Evolutionary conservation across 2,329 filamentous ascomycete genomes (phyloP), one percentile per base, ranked within the genome.

Genomic region (Aureobasidium lini): DNA sequence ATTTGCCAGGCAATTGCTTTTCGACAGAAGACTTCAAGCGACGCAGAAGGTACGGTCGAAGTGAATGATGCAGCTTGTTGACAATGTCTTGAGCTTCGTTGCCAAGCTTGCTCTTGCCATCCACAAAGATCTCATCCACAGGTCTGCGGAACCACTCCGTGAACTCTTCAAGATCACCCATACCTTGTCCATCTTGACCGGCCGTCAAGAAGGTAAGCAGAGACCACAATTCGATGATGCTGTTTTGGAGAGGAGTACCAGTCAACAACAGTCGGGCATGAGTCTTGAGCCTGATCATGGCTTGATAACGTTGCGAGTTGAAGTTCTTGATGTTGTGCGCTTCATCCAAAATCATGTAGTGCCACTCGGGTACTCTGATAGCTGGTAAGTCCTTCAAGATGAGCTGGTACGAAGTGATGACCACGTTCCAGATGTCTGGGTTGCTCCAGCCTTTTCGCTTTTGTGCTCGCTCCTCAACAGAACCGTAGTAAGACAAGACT

Each of bases 301-400:
- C 93, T 72, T 97, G 94, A 92, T 94, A 99, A 64, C 93, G 82
- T 72, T 96, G 92, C 1, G 93, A 96, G 69, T 95, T 92, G 79
- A 97, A 99, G 73, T 99, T 99, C 70, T 99, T 97, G 80, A 99
- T 99, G 75, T 99, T 97, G 77, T 99, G 94, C 0, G 95, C 94
- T 76, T 99, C 94, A 66, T 99, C 94, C 1, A 99, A 83, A 64
- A 99, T 92, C 83, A 99, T 90, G 73, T 97, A 99, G 70, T 97
- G 92, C 95, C 95, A 99, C 57, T 85, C 84, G 36, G 93, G 85
- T 63, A 92, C 85, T 71, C 95, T 94, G 76, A 99, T 95, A 0
- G 95, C 90, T 66, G 93, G 88, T 64, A 94, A 88, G 69, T 99
- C 95, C 70, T 96, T 90, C 15, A 97, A 81, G 6, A 97, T 92